Evolutionary conservation across 139 green algal genomes (phyloP).

Genomic region (Chlamydomonas eustigma): DNA sequence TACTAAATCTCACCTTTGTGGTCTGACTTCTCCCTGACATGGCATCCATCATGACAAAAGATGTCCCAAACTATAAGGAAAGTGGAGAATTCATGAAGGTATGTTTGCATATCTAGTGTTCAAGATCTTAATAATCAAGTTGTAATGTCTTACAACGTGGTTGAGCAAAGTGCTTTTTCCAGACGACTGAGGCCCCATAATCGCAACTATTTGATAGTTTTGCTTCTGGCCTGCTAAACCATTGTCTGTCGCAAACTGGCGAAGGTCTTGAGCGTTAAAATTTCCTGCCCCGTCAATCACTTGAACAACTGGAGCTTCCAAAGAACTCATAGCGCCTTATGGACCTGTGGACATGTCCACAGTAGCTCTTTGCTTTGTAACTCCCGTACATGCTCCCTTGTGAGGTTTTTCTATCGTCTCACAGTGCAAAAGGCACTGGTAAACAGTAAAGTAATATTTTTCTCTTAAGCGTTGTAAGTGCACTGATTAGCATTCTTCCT

Average conservation of each 20-base stretch:
- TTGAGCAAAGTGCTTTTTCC: constrained; percentile 94
- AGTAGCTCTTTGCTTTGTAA: too few species aligned
- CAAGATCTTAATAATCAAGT: too few species aligned
- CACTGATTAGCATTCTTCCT: too few species aligned
- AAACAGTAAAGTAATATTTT: too few species aligned
- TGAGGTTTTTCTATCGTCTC: too few species aligned
- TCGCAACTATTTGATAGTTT: constrained; percentile 89
- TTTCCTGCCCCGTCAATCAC: neutral
- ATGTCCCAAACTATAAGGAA: constrained; percentile 79
- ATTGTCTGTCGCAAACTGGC: neutral
- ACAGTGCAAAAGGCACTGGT: too few species aligned
- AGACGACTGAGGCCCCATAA: constrained; percentile 94
- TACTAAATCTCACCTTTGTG: constrained; percentile 53
- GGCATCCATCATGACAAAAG: constrained; percentile 95
- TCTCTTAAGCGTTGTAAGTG: too few species aligned
- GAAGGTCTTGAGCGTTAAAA: neutral
- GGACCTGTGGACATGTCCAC: too few species aligned
- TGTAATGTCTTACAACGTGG: constrained; percentile 58
- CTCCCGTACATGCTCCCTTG: too few species aligned
- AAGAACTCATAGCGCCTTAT: too few species aligned
- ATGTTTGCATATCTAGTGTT: too few species aligned
- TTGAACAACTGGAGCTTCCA: too few species aligned
- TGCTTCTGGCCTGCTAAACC: neutral
- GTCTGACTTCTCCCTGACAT: constrained; percentile 78
- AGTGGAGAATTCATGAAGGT: neutral